Evolutionary conservation across 352 stramenopile genomes (phyloP).

Genomic region (Phytopythium mirpurense): DNA sequence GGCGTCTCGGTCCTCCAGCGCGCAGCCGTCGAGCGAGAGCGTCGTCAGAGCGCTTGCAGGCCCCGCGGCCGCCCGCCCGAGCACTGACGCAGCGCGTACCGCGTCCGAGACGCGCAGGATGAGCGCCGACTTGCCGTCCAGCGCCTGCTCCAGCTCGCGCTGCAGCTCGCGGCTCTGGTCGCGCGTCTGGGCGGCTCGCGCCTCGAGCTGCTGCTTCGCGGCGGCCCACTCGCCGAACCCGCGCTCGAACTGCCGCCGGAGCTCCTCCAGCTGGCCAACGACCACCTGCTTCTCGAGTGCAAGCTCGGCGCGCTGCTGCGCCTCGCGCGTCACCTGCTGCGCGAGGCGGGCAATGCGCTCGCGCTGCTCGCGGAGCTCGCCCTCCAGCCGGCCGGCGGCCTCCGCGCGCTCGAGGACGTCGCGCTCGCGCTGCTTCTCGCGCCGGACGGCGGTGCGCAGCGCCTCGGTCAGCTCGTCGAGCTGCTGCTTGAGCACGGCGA

Average conservation of each 20-base stretch:
- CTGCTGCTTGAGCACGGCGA: slow-evolving; percentile 29
- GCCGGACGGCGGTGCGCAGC: slow-evolving; percentile 20
- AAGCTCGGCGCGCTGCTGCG: slow-evolving; percentile 35
- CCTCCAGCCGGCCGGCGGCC: slow-evolving; percentile 23
- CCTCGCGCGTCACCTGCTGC: slow-evolving; percentile 41
- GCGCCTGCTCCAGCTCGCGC: slow-evolving; percentile 32
- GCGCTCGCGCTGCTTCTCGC: slow-evolving; percentile 39
- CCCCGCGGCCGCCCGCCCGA: neutral
- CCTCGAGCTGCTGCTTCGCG: slow-evolving; percentile 27
- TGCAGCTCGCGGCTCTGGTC: slow-evolving; percentile 31
- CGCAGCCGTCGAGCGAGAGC: slow-evolving; percentile 5
- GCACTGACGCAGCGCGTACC: slow-evolving; percentile 2
- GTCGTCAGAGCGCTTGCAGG: neutral
- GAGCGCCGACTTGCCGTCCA: slow-evolving; percentile 43
- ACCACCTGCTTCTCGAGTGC: slow-evolving; percentile 46
- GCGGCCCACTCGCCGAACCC: slow-evolving; percentile 30
- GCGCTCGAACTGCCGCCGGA: slow-evolving; percentile 31
- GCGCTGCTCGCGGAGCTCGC: slow-evolving; percentile 36
- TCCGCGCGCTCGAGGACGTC: slow-evolving; percentile 34
- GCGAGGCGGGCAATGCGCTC: slow-evolving; percentile 52
- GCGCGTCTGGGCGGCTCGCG: slow-evolving; percentile 21
- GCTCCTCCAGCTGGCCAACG: slow-evolving; percentile 31
- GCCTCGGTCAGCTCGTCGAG: slow-evolving; percentile 39
- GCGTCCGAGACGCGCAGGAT: slow-evolving; percentile 26
- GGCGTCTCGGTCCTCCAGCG: slow-evolving; percentile 46